A percentile compares a stretch with the other conserved stretches of the same genome.
Conservation (phyloP, 805 yeast species). For the Candida manassasensis region DNA sequence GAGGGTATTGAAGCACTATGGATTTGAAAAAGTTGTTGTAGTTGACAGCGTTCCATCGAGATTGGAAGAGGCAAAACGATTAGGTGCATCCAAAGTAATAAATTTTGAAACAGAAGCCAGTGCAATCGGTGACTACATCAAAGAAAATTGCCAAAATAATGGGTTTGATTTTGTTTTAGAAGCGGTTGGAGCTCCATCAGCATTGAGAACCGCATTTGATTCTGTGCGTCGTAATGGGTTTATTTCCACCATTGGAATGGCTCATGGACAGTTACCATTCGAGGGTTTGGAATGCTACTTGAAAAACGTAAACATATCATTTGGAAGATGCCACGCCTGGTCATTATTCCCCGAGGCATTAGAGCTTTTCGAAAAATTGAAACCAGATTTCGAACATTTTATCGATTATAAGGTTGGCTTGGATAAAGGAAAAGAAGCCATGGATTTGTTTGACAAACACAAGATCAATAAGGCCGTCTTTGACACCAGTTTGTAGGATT, state of each 20-base stretch:
- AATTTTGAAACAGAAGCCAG: slow-evolving; percentile 36
- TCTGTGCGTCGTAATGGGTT: slow-evolving; percentile 55
- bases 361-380: slow-evolving; percentile 40
- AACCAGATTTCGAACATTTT: slow-evolving; percentile 44
- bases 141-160: slow-evolving; percentile 36
- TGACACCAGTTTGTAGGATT: slow-evolving; percentile 11
- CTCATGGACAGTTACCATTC: slow-evolving; percentile 53
- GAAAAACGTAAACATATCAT: slow-evolving; percentile 52
- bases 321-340: slow-evolving; percentile 63
- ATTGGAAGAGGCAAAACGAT: slow-evolving; percentile 36
- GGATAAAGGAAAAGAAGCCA: slow-evolving; percentile 43
- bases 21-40: slow-evolving; percentile 42
- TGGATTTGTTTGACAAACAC: slow-evolving; percentile 48
- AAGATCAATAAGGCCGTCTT: slow-evolving; percentile 54
- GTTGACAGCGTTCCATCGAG: slow-evolving; percentile 48
- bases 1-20: slow-evolving; percentile 39
- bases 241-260: slow-evolving; percentile 56
- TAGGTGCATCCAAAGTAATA: slow-evolving; percentile 48
- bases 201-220: slow-evolving; percentile 48
- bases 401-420: slow-evolving; percentile 45
- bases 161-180: slow-evolving; percentile 62
- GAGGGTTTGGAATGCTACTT: slow-evolving; percentile 53
- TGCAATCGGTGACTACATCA: slow-evolving; percentile 22
- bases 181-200: slow-evolving; percentile 52
- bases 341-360: slow-evolving; percentile 51